phyloP scores from a whole-genome alignment of 2,329 filamentous ascomycete species.

The Claviceps arundinis region DNA sequence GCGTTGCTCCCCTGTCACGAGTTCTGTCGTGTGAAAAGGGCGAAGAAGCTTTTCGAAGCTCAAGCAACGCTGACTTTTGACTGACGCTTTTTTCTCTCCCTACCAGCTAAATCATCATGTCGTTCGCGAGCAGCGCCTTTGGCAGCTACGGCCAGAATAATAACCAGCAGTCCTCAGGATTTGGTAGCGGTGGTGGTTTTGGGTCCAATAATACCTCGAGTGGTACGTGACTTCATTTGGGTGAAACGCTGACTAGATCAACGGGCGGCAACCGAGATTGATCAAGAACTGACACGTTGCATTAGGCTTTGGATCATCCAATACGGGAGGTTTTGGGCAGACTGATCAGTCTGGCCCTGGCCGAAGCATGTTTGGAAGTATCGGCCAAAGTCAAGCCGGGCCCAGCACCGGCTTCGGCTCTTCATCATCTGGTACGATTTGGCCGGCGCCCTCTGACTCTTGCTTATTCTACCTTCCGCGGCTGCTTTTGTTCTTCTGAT shows the following conservation, averaged over 20 bases:
- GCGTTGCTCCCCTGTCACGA: not conserved
- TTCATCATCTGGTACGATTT: slow-evolving; percentile 18
- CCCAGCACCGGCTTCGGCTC: slow-evolving; percentile 23
- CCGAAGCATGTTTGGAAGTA: slow-evolving; percentile 32
- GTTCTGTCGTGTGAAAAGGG: not conserved
- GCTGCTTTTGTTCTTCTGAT: not conserved
- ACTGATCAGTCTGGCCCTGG: slow-evolving; percentile 15
- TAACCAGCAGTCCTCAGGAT: slow-evolving; percentile 27
- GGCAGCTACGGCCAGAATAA: slow-evolving; percentile 45
- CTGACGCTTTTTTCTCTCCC: not conserved
- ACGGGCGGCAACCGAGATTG: slow-evolving; percentile 6
- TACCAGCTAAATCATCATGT: slow-evolving; percentile 29
- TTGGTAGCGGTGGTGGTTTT: slow-evolving; percentile 50
- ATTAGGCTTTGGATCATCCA: slow-evolving; percentile 22
- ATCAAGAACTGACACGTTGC: slow-evolving; percentile 12
- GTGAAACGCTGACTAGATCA: not conserved
- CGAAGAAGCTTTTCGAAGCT: not conserved
- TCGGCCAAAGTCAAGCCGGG: slow-evolving; percentile 7
- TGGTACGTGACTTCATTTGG: slow-evolving; percentile 33
- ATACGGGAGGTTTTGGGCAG: slow-evolving; percentile 30
- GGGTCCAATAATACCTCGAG: slow-evolving; percentile 29
- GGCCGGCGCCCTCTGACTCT: not conserved
- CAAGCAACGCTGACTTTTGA: not conserved
- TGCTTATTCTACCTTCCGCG: not conserved
- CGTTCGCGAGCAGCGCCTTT: slow-evolving; percentile 38